Evolutionary conservation across 768 basidiomycete species (phyloP), one percentile per base, ranked within the genome.

Genomic region (Boletus sp.): DNA sequence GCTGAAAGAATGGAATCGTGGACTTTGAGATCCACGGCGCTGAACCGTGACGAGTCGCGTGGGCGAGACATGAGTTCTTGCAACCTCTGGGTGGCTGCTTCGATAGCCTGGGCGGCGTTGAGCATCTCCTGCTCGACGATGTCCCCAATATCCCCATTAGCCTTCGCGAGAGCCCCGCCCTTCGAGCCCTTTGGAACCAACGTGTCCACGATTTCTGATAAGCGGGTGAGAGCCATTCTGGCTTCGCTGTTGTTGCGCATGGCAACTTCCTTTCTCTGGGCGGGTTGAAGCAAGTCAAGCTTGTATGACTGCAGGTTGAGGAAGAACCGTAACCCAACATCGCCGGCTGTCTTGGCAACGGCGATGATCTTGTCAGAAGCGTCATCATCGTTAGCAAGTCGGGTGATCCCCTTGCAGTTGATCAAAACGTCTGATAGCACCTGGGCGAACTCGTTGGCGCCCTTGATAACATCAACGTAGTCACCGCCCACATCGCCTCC

Each of bases 81-180:
- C 29, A 99, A 74, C 41, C 94, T 89, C 68, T 85, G 82, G 1
- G 95, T 98, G 9, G 97, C 97, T 29, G 82, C 81, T 69, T 96
- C 97, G 72, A 99, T 99, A 5, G 96, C 94, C 55, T 83, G 81
- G 5, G 97, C 93, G 24, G 97, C 94, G 55, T 88, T 86, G 61
- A 84, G 77, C 97, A 99, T 98, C 77, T 98, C 97, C 67, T 89
- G 87, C 74, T 96, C 93, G 57, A 99, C 96, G 52, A 98, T 83
- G 67, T 98, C 90, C 18, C 96, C 94, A 59, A 99, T 89, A 69
- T 98, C 90, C 33, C 94, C 97, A 63, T 89, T 96, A 32, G 90
- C 82, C 60, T 86, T 86, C 15, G 87, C 79, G 56, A 94, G 70
- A 11, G 83, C 78, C 17, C 83, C 82, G 2, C 85, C 77, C 67